Percentiles rank a stretch among this genome's conserved stretches.
These are phyloP conservation scores for Rhizopus delemar DNA, from an alignment of 371 early-diverging fungal genomes.

Conservation along the genomic window DNA sequence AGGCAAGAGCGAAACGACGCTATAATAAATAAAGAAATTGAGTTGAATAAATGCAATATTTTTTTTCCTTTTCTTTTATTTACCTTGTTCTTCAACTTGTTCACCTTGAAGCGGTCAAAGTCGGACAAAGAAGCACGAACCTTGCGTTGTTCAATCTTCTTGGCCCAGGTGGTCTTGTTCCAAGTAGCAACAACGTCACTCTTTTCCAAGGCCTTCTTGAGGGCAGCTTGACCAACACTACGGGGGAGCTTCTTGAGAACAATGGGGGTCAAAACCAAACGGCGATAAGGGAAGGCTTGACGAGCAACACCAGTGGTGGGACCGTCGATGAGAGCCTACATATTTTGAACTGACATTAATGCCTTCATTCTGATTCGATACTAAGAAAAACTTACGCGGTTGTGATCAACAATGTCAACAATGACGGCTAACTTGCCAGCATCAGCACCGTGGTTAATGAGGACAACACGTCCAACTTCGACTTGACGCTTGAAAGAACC, in stretches of 20 bases:
- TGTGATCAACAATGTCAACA: conserved; percentile 98
- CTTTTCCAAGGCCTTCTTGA: conserved; percentile 87
- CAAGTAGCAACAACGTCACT: conserved; percentile 78
- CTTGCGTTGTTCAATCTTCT: conserved; percentile 86
- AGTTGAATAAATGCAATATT: conserved; percentile 1
- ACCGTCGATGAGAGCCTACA: conserved; percentile 92
- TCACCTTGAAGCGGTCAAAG: conserved; percentile 97
- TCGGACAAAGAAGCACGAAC: conserved; percentile 84
- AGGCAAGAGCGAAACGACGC: conserved; percentile 48
- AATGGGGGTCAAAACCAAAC: conserved; percentile 86
- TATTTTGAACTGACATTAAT: no score
- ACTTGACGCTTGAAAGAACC: conserved; percentile 88
- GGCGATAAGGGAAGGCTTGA: conserved; percentile 84
- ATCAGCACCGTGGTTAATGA: conserved; percentile 91
- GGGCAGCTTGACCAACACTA: conserved; percentile 71
- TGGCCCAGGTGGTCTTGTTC: conserved; percentile 90
- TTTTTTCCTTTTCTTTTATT: conserved; percentile 12
- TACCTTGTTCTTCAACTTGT: conserved; percentile 82
- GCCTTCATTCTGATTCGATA: no score
- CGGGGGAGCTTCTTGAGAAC: conserved; percentile 89
- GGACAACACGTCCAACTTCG: conserved; percentile 98
- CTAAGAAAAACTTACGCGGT: conserved; percentile 63
- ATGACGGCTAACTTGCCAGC: conserved; percentile 97
- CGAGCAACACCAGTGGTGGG: conserved; percentile 95
- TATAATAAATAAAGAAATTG: conserved; percentile 15